These are phyloP conservation scores for Bipolaris oryzae DNA, from an alignment of 2,329 filamentous ascomycete species.

Conservation along the genomic window DNA sequence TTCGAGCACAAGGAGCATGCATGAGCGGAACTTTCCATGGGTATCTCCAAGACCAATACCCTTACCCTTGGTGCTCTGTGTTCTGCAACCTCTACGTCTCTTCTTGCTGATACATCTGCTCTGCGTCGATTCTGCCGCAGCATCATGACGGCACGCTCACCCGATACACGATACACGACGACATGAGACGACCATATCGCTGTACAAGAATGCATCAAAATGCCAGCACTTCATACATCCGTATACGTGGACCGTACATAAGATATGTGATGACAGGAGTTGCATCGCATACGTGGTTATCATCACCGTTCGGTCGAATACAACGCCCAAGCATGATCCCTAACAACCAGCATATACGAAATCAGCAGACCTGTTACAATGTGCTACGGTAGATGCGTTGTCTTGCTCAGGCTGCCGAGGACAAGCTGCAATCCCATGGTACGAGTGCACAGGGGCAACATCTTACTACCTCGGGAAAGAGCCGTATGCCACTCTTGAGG, in stretches of 20 bases:
- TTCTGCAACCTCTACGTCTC: neutral
- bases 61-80: neutral
- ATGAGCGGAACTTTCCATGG: neutral
- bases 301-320: neutral
- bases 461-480: neutral
- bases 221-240: neutral
- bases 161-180: neutral
- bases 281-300: neutral
- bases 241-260: neutral
- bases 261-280: neutral
- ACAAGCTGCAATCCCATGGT: neutral
- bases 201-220: neutral
- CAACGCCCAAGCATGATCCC: neutral
- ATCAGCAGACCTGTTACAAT: neutral
- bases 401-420: neutral
- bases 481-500: neutral
- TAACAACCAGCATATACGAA: neutral
- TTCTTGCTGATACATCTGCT: neutral
- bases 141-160: neutral
- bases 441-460: neutral
- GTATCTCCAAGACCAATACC: neutral
- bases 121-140: neutral
- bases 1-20: neutral
- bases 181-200: neutral
- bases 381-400: neutral